A percentile compares a stretch with the other conserved stretches of the same genome.
These are phyloP conservation scores for Suhomyces ambrosiae DNA, from an alignment of 1,139 yeast species.

Conservation along the genomic window DNA sequence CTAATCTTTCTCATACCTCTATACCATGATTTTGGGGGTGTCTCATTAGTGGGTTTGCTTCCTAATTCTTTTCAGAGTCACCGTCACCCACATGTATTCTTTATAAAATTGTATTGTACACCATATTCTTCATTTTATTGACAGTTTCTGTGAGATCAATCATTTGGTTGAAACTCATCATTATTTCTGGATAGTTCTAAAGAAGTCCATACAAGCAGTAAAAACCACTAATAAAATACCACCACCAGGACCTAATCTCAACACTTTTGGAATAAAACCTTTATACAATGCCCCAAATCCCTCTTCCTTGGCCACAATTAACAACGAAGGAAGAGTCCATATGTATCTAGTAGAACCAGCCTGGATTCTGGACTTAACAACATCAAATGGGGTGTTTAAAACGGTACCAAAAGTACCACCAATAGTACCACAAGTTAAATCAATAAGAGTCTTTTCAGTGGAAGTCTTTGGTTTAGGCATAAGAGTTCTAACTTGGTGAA, in stretches of 20 bases:
- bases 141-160: too few species aligned
- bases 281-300: constrained; percentile 57
- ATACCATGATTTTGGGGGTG: too few species aligned
- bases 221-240: constrained; percentile 95
- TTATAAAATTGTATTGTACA: too few species aligned
- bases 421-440: constrained; percentile 86
- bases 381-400: constrained; percentile 95
- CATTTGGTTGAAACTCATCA: too few species aligned
- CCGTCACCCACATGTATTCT: too few species aligned
- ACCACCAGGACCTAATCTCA: constrained; percentile 98
- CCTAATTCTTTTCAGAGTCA: too few species aligned
- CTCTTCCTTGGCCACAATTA: constrained; percentile 82
- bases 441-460: constrained; percentile 78
- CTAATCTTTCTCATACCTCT: too few species aligned
- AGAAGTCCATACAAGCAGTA: constrained; percentile 93
- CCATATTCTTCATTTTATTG: too few species aligned
- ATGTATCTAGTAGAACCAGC: constrained; percentile 83
- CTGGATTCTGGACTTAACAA: constrained; percentile 95
- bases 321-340: constrained; percentile 87
- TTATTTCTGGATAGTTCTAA: constrained; percentile 59
- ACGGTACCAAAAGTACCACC: constrained; percentile 97
- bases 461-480: constrained; percentile 76
- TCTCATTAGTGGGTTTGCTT: too few species aligned
- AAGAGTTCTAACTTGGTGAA: constrained; percentile 77
- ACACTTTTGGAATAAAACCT: constrained; percentile 95